phyloP scores from a whole-genome alignment of 768 basidiomycete species.

The Auriscalpium orientale region DNA sequence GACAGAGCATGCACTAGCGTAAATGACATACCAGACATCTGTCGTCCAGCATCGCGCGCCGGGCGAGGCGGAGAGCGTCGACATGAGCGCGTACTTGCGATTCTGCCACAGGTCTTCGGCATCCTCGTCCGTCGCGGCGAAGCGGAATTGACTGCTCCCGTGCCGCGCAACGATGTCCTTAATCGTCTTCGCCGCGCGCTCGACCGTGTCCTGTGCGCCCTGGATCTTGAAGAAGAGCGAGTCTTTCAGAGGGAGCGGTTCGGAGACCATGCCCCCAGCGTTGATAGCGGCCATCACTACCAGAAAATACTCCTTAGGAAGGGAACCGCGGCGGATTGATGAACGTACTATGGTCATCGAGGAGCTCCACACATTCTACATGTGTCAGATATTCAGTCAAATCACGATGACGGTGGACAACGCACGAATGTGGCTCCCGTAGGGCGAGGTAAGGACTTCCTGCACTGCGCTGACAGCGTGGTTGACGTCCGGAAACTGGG shows the following conservation, averaged over 20 bases:
- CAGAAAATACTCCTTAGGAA: not conserved
- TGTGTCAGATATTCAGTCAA: not conserved
- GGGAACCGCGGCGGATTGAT: too few species aligned
- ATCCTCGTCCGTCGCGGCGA: constrained; percentile 68
- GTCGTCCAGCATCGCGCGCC: constrained; percentile 75
- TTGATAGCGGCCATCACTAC: constrained; percentile 77
- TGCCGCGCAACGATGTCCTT: constrained; percentile 59
- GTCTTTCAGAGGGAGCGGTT: constrained; percentile 61
- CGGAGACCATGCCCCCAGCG: constrained; percentile 49
- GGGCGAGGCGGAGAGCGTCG: constrained; percentile 55
- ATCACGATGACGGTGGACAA: too few species aligned
- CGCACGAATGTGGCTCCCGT: constrained; percentile 70
- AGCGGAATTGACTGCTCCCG: constrained; percentile 52
- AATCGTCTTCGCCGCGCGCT: constrained; percentile 50
- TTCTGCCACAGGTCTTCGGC: constrained; percentile 77
- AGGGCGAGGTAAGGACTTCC: constrained; percentile 63
- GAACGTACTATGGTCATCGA: constrained; percentile 64
- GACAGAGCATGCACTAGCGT: too few species aligned
- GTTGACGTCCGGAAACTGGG: constrained; percentile 75
- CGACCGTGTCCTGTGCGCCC: constrained; percentile 54
- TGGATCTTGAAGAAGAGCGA: constrained; percentile 91
- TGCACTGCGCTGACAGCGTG: constrained; percentile 75
- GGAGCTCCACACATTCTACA: constrained; percentile 84
- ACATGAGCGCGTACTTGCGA: constrained; percentile 77
- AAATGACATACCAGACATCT: constrained; percentile 82